A percentile compares a stretch with the other conserved stretches of the same genome.
Conservation (phyloP, 1,284 basidiomycete genomes). For the Malassezia nana region DNA sequence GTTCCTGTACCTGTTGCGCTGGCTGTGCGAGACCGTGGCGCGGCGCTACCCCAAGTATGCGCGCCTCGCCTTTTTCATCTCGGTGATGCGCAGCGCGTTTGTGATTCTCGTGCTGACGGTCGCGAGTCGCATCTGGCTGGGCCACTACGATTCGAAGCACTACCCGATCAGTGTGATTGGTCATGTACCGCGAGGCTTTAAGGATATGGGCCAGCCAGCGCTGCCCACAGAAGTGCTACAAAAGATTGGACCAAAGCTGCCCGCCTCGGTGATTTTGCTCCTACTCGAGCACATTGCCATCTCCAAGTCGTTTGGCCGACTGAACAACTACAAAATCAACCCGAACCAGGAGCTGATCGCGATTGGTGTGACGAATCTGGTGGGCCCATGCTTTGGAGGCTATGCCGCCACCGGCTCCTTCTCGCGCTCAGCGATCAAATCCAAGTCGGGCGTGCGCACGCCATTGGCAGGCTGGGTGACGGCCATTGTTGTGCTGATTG, state of each 20-base stretch:
- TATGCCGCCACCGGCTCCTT: conserved; percentile 97
- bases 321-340: conserved; percentile 95
- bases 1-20: conserved; percentile 66
- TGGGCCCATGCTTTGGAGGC: conserved; percentile 62
- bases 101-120: conserved; percentile 54
- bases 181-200: conserved; percentile 55
- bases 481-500: conserved; percentile 78
- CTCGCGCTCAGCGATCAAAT: conserved; percentile 88
- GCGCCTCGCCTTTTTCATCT: conserved; percentile 53
- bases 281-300: conserved; percentile 95
- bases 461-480: conserved; percentile 81
- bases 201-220: conserved; percentile 63
- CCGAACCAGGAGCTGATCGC: conserved; percentile 95
- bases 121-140: conserved; percentile 43
- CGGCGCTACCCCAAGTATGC: conserved; percentile 64
- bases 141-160: conserved; percentile 51
- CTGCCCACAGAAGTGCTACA: conserved; percentile 60
- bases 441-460: conserved; percentile 90
- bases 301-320: conserved; percentile 77
- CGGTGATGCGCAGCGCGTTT: conserved; percentile 43
- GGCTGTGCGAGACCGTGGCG: conserved; percentile 56
- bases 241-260: conserved; percentile 67
- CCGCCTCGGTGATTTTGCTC: conserved; percentile 86
- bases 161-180: conserved; percentile 78
- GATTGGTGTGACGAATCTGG: conserved; percentile 79